Percentiles rank a stretch among this genome's conserved stretches.
phyloP scores from a whole-genome alignment of 768 basidiomycete species.

The Lentinus tigrinus region DNA sequence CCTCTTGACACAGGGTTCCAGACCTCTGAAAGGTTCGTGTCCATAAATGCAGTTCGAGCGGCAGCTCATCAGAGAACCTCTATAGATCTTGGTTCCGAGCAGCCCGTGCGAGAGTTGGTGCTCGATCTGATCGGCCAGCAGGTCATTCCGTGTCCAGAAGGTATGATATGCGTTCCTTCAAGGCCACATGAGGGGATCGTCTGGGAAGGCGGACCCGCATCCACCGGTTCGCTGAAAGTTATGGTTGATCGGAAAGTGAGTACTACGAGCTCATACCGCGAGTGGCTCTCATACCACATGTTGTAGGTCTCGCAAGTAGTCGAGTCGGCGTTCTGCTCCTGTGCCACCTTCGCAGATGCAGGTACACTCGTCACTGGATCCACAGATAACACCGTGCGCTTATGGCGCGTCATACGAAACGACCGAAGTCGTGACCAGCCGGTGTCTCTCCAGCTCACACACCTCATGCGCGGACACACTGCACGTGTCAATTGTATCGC shows the following conservation, averaged over 20 bases:
- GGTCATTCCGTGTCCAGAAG: conserved; percentile 61
- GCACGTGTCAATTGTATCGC: conserved; percentile 65
- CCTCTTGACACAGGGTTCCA: conserved; percentile 55
- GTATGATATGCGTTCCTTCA: conserved; percentile 54
- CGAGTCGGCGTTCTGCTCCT: conserved; percentile 70
- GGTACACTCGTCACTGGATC: conserved; percentile 78
- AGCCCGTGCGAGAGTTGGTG: conserved; percentile 49
- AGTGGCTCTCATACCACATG: background rate
- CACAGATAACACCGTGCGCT: conserved; percentile 74
- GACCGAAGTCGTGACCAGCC: conserved; percentile 28
- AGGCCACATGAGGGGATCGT: conserved; percentile 67
- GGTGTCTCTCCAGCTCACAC: conserved; percentile 46
- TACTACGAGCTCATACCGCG: background rate
- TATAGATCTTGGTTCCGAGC: conserved; percentile 48
- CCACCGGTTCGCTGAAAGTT: conserved; percentile 57
- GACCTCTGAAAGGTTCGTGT: conserved; percentile 54
- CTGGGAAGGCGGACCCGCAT: conserved; percentile 48
- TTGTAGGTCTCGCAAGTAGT: conserved; percentile 71
- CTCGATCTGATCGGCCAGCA: conserved; percentile 59
- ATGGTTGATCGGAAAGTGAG: conserved; percentile 61
- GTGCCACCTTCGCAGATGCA: conserved; percentile 76
- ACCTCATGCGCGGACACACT: conserved; percentile 81
- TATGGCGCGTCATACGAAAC: conserved; percentile 67
- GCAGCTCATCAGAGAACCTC: background rate
- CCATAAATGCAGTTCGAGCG: background rate